Evolutionary conservation across 441 rosid genomes (phyloP).

Genomic region (Euphorbia corollata): DNA sequence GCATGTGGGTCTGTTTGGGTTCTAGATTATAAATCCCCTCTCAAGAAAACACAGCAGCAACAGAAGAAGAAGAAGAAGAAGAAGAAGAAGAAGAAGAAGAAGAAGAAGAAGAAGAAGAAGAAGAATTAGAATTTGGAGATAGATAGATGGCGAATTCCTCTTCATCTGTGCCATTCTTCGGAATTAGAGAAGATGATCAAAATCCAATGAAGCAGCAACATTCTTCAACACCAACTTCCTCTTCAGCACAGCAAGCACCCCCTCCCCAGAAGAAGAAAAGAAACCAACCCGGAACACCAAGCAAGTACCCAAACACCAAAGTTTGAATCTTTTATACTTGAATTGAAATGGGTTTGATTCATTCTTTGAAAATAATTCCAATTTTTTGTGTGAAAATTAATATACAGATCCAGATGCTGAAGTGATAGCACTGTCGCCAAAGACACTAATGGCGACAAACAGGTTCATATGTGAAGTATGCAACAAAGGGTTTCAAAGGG

Average conservation of each 20-base stretch:
- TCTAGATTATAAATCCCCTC: constrained; percentile 24
- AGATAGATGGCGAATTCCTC: constrained; percentile 77
- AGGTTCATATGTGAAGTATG: constrained; percentile 92
- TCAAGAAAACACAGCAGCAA: not conserved
- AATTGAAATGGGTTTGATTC: constrained; percentile 14
- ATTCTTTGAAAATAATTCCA: too few relatives aligned
- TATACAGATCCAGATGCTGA: constrained; percentile 94
- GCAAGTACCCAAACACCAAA: constrained; percentile 48
- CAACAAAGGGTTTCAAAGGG: constrained; percentile 94
- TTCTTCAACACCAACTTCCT: constrained; percentile 44
- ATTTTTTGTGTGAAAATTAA: too few relatives aligned
- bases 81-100: too few relatives aligned
- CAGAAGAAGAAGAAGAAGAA: too few relatives aligned
- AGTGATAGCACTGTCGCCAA: constrained; percentile 87
- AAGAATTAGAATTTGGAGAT: constrained; percentile 22
- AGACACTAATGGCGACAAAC: constrained; percentile 89
- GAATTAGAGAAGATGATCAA: constrained; percentile 56
- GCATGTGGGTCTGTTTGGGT: constrained; percentile 31
- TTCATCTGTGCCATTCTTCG: constrained; percentile 62
- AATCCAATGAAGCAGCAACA: constrained; percentile 46
- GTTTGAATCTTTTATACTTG: constrained; percentile 15
- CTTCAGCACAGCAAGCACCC: constrained; percentile 33
- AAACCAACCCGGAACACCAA: constrained; percentile 84
- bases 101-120: too few relatives aligned
- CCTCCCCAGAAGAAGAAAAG: constrained; percentile 68